phyloP scores from a whole-genome alignment of 345 rosid species.

The Citrus sp. region DNA sequence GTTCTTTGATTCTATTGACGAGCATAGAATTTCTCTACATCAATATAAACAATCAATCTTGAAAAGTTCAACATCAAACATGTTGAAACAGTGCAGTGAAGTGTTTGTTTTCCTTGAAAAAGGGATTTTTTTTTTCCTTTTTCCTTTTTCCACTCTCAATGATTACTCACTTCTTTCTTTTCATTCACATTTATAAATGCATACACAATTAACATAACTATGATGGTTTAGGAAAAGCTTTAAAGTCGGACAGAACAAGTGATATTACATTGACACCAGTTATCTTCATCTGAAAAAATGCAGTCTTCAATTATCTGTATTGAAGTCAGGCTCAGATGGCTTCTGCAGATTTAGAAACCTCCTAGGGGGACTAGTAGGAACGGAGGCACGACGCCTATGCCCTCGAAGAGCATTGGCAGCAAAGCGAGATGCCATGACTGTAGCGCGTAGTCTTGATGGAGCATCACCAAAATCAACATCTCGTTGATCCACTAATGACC shows the following conservation, averaged over 20 bases:
- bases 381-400: conserved; percentile 26
- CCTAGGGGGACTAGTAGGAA: conserved; percentile 14
- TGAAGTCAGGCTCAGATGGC: conserved; percentile 83
- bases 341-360: conserved; percentile 55
- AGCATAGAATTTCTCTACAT: too few relatives aligned
- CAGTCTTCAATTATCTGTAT: not conserved
- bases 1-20: too few relatives aligned
- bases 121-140: too few relatives aligned
- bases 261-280: not conserved
- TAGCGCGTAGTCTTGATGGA: conserved; percentile 50
- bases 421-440: conserved; percentile 69
- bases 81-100: too few relatives aligned
- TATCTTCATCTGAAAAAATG: not conserved
- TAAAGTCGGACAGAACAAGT: not conserved
- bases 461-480: not conserved
- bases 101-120: too few relatives aligned
- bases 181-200: not conserved
- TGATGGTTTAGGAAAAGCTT: not conserved
- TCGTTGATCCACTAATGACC: conserved; percentile 23
- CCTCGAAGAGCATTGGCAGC: conserved; percentile 71
- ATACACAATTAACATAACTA: not conserved
- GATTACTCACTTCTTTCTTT: too few relatives aligned
- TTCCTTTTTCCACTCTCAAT: too few relatives aligned
- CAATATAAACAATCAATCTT: too few relatives aligned
- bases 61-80: too few relatives aligned